phyloP scores from a whole-genome alignment of 176 grass and related monocot genomes.

The Otatea glauca region DNA sequence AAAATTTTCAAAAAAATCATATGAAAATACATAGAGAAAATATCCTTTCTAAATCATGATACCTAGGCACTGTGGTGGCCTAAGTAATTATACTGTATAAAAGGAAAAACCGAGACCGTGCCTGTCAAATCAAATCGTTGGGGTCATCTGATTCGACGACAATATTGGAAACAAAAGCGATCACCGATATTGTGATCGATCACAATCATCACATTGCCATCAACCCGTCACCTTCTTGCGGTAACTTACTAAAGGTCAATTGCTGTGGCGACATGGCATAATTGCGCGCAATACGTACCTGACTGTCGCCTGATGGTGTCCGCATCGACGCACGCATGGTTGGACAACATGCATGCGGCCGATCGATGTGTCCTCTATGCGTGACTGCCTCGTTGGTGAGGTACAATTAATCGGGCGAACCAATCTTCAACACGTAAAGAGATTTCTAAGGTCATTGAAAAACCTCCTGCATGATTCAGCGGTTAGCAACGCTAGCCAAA shows the following conservation, averaged over 20 bases:
- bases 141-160: neutral
- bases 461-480: neutral
- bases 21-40: no score
- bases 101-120: neutral
- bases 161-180: neutral
- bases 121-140: neutral
- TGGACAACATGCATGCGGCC: neutral
- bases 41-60: no score
- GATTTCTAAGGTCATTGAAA: slow-evolving; percentile 2
- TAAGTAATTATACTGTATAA: no score
- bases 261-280: neutral
- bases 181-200: neutral
- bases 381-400: neutral
- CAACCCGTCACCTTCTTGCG: neutral
- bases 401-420: neutral
- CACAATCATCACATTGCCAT: neutral
- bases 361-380: neutral
- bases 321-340: neutral
- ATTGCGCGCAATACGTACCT: neutral
- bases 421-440: neutral
- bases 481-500: neutral
- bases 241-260: neutral
- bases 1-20: no score
- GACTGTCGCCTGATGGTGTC: neutral
- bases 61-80: no score